Conservation (phyloP, 768 basidiomycete genomes). For the Harrya chromipes region DNA sequence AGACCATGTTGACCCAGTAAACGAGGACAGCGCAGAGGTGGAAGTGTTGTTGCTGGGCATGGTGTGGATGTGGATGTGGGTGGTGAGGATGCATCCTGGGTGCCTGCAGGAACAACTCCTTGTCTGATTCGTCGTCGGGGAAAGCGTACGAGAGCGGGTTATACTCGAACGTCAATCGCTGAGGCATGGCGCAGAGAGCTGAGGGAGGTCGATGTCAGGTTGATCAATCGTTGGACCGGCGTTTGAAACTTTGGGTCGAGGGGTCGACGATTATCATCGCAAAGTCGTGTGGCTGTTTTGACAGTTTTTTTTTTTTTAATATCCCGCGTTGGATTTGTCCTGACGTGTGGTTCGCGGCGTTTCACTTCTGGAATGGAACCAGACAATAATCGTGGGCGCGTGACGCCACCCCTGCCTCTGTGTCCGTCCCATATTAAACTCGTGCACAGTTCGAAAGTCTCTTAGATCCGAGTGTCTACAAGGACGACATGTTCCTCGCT, state of each 20-base stretch:
- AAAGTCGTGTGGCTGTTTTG: neutral
- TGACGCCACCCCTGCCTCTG: too few relatives aligned
- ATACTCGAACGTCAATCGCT: conserved; percentile 17
- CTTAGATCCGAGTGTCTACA: too few relatives aligned
- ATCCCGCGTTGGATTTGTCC: neutral
- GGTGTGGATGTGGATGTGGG: too few relatives aligned
- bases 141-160: conserved; percentile 19
- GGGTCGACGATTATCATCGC: conserved; percentile 1
- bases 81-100: conserved; percentile 2
- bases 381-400: too few relatives aligned
- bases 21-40: conserved; percentile 14
- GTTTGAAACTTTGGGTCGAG: neutral
- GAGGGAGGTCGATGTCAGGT: neutral
- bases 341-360: neutral
- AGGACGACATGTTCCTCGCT: too few relatives aligned
- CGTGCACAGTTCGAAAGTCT: too few relatives aligned
- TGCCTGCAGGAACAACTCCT: conserved; percentile 24
- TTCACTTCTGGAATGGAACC: neutral
- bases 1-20: conserved; percentile 27
- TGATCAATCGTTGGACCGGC: too few relatives aligned
- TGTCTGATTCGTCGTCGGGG: conserved; percentile 26
- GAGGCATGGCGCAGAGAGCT: conserved; percentile 6
- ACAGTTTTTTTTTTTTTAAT: neutral
- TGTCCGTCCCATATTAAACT: too few relatives aligned
- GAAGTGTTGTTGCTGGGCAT: too few relatives aligned